phyloP scores from a whole-genome alignment of 805 yeast genomes.

The Ogataea nitratoaversa region DNA sequence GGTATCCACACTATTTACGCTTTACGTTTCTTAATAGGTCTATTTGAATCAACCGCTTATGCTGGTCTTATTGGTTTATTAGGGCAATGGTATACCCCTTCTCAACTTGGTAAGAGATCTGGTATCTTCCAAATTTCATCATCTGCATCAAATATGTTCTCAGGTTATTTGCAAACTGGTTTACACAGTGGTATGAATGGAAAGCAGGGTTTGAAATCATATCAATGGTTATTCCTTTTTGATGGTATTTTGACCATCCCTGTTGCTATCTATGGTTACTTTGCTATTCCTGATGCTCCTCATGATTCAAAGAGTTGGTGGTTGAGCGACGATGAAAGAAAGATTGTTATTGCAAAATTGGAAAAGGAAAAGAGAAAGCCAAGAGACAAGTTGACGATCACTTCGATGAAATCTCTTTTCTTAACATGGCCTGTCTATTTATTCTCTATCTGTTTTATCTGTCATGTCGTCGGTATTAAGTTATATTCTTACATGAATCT shows the following conservation, averaged over 20 bases:
- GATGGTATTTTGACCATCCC: slow-evolving; percentile 55
- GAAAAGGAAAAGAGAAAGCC: slow-evolving; percentile 11
- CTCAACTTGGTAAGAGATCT: slow-evolving; percentile 55
- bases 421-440: slow-evolving; percentile 16
- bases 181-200: slow-evolving; percentile 44
- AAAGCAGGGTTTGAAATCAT: slow-evolving; percentile 46
- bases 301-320: slow-evolving; percentile 23
- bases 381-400: slow-evolving; percentile 9
- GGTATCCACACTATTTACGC: slow-evolving; percentile 48
- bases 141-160: slow-evolving; percentile 52
- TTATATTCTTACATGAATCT: slow-evolving; percentile 26
- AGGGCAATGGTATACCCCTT: slow-evolving; percentile 54
- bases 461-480: slow-evolving; percentile 18
- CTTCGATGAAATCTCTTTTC: slow-evolving; percentile 9
- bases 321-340: slow-evolving; percentile 26
- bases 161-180: slow-evolving; percentile 58
- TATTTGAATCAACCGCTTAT: slow-evolving; percentile 59
- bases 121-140: slow-evolving; percentile 59
- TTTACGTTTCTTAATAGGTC: slow-evolving; percentile 59
- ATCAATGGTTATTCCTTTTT: slow-evolving; percentile 67
- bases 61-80: slow-evolving; percentile 57
- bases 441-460: slow-evolving; percentile 17
- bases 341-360: slow-evolving; percentile 13
- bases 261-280: slow-evolving; percentile 54
- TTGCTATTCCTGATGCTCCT: slow-evolving; percentile 61